Base-by-base conservation (phyloP, 352 stramenopile species). In the Globisporangium cederbergense region DNA sequence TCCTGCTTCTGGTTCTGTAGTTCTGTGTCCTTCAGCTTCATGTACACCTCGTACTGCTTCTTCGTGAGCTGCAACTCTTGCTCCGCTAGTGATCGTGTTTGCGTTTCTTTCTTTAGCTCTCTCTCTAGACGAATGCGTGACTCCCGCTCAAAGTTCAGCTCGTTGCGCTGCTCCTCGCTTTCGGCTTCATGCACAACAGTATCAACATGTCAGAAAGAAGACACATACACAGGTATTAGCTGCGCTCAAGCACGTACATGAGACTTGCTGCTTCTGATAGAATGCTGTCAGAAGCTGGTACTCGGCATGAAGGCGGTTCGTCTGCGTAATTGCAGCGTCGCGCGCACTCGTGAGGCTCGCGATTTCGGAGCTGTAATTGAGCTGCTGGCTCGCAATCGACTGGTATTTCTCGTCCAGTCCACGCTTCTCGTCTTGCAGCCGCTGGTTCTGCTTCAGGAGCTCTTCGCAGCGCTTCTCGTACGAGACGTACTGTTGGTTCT, bases 401-500 rank as follows among this genome's bases (percentile, higher is more conserved):
- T 90, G 77, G 55, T 88, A 89, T 16, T 86, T 88, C 40, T 88
- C 78, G 42, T 93, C 75, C 5, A 77, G 55, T 25, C 66, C 62
- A 1, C 78, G 74, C 62, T 93, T 93, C 55, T 93, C 84, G 0
- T 88, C 81, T 54, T 88, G 76, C 1, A 90, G 65, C 30, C 79
- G 73, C 62, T 83, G 75, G 52, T 86, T 82, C 32, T 88, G 74
- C 34, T 80, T 74, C 60, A 90, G 57, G 0, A 90, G 63, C 18
- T 91, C 81, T 30, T 93, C 84, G 43, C 77, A 89, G 4, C 83
- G 80, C 55, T 85, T 81, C 58, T 93, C 85, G 52, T 88, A 90
- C 25, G 78, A 73, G 16, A 69, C 67, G 59, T 90, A 88, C 54
- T 90, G 83, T 65, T 91, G 81, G 38, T 83, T 87, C 46, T 93